Evolutionary conservation across 2,329 filamentous ascomycete genomes (phyloP).

Genomic region (Chrysoporthe cubensis): DNA sequence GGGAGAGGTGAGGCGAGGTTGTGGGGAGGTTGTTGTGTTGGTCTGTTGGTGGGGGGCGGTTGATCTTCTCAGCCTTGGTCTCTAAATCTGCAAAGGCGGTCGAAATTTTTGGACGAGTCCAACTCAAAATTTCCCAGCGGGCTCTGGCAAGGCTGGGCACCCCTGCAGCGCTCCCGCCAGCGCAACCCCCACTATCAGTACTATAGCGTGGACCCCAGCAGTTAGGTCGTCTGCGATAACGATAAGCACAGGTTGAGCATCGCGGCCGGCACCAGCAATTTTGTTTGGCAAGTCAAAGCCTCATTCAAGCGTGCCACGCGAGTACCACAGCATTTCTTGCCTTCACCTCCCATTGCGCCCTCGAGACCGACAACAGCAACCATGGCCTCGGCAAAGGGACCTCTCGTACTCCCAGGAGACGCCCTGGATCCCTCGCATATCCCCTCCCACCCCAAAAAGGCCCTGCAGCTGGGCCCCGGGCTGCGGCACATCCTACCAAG

Average conservation of each 20-base stretch:
- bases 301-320: not conserved
- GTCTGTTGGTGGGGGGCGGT: not conserved
- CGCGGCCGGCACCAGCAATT: conserved; percentile 12
- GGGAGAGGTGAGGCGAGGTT: not conserved
- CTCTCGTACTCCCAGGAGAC: conserved; percentile 83
- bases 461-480: conserved; percentile 82
- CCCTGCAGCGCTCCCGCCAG: conserved; percentile 16
- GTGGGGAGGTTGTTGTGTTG: not conserved
- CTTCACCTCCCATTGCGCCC: not conserved
- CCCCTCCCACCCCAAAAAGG: conserved; percentile 68
- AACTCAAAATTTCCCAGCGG: conserved; percentile 26
- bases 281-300: not conserved
- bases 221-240: conserved; percentile 6
- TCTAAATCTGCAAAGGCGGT: conserved; percentile 13
- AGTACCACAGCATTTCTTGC: not conserved
- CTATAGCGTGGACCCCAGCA: not conserved
- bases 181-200: not conserved
- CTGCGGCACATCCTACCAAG: conserved; percentile 80
- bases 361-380: conserved; percentile 52
- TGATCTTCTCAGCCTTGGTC: not conserved
- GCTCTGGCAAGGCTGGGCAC: conserved; percentile 8
- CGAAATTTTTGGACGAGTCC: conserved; percentile 29
- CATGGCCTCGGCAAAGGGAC: conserved; percentile 43
- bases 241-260: conserved; percentile 14
- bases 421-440: conserved; percentile 67